Base-by-base conservation (phyloP, 2,329 filamentous ascomycete genomes). In the Polychaeton citri region DNA sequence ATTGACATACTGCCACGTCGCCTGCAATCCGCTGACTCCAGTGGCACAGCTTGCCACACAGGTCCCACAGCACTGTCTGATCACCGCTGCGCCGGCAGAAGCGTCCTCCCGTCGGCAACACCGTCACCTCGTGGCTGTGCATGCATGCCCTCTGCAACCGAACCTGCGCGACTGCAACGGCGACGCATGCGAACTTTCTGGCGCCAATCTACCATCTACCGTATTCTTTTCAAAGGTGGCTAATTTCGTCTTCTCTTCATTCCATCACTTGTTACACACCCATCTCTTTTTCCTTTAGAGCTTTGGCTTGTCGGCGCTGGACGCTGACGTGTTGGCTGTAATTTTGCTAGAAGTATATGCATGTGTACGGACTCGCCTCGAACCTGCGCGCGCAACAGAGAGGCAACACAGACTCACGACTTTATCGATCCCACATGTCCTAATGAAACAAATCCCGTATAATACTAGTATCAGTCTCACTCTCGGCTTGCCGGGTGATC, bases 201-300 rank as follows among this genome's bases (percentile, higher is more conserved):
- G 24, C 24, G 12, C 15, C 12, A 10, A 28, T 28, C 7, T 28
- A 15, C 24, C 24, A 28, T 28, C 24, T 28, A 28, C 15, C 12
- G 24, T 28, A 28, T 28, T 28, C 24, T 12, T n/a, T 28, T 28
- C 24, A 28, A 28, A 28, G 24, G 24, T 28, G 24, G 24, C 24
- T 28, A 15, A 28, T 28, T 15, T 15, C 15, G 24, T 28, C 24
- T 28, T 28, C 24, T 28, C 12, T 28, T 15, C 24, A 28, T 10
- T 28, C 24, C 12, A 28, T 7, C 15, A 10, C 12, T 12, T 15
- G 12, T 28, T 28, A 28, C 24, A 28, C n/a, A n/a, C n/a, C n/a
- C n/a, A n/a, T n/a, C n/a, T n/a, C n/a, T n/a, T n/a, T n/a, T n/a
- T n/a, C n/a, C n/a, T n/a, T n/a, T n/a, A n/a, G n/a, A n/a, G n/a